Conservation (phyloP, 805 yeast genomes). For the Yamadazyma scolyti region DNA sequence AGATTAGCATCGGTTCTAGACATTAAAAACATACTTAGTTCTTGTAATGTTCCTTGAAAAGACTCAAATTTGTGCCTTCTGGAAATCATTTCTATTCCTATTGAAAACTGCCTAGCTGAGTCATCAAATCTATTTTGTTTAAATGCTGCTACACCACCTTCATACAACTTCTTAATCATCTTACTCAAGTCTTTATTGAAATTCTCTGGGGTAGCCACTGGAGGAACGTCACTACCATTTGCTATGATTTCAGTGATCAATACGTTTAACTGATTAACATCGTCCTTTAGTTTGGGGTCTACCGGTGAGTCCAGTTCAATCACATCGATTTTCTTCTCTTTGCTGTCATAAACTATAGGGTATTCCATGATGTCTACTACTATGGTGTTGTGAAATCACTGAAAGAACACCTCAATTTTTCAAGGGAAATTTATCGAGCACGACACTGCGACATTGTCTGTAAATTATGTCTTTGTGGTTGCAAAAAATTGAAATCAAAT, state of each 20-base stretch:
- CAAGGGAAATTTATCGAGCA: background rate
- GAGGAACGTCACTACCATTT: slow-evolving; percentile 48
- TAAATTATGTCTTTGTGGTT: no score
- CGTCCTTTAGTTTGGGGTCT: slow-evolving; percentile 32
- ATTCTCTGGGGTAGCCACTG: slow-evolving; percentile 50
- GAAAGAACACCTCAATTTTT: background rate
- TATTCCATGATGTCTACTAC: slow-evolving; percentile 1
- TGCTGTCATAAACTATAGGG: slow-evolving; percentile 20
- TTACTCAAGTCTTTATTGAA: slow-evolving; percentile 54
- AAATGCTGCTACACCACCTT: slow-evolving; percentile 57
- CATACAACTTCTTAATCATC: slow-evolving; percentile 63
- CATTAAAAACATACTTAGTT: slow-evolving; percentile 60
- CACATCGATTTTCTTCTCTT: slow-evolving; percentile 20
- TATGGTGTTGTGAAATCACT: background rate
- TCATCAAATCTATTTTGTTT: slow-evolving; percentile 53
- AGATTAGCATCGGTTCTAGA: slow-evolving; percentile 69
- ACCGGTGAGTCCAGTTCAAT: slow-evolving; percentile 14
- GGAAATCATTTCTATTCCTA: slow-evolving; percentile 65
- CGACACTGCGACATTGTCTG: background rate
- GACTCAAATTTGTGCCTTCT: slow-evolving; percentile 73
- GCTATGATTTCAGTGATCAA: slow-evolving; percentile 36
- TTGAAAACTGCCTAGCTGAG: slow-evolving; percentile 58
- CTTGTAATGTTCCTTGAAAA: slow-evolving; percentile 69
- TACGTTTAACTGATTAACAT: slow-evolving; percentile 40
- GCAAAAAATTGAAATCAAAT: no score